Base-by-base conservation (phyloP, 1,284 basidiomycete species). In the Exobasidium cylindrosporum region DNA sequence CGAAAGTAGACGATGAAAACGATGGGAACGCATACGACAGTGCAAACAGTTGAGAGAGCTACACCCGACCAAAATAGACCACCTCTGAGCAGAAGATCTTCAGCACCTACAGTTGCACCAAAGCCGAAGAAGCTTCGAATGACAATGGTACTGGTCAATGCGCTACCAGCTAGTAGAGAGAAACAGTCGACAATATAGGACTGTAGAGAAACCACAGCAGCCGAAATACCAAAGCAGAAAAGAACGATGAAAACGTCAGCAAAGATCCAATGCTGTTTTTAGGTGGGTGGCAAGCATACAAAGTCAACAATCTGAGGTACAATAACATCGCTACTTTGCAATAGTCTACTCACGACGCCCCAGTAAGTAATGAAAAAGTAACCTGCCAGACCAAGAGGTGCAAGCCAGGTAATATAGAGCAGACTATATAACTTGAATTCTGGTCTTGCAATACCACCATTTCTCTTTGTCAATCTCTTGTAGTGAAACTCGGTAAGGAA, bases 151-250 rank as follows among this genome's bases (percentile, higher is more conserved):
- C 24, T 31, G 2, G 53, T 55, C 23, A 61, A 29, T 5, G 58
- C 58, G 13, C 21, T 14, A 17, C 54, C 59, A 5, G 59, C 59
- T 24, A 61, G 46, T 21, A 52, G 31, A 14, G 46, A 32, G 24
- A 46, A 58, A 28, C 57, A 58, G 23, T 58, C 57, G 43, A 53
- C 57, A n/a, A 58, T 47, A 21, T 58, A 58, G 3, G 46, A 30
- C 45, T 58, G 57, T n/a, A 47, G 21, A 4, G 49, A 7, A 29
- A 58, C 43, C 1, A 58, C 57, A 11, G 43, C 29, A 7, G 26
- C 45, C 11, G 52, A 28, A 3, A 58, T 49, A 21, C 47, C 57
- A 30, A 49, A 4, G 24, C 46, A 47, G 57, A 54, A 58, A 0
- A 58, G 4, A 30, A 53, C 28, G 14, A 58, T 30, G 21, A 32